Evolutionary conservation across 129 eudicot genomes (phyloP).

Genomic region (Helianthus tuberosus): DNA sequence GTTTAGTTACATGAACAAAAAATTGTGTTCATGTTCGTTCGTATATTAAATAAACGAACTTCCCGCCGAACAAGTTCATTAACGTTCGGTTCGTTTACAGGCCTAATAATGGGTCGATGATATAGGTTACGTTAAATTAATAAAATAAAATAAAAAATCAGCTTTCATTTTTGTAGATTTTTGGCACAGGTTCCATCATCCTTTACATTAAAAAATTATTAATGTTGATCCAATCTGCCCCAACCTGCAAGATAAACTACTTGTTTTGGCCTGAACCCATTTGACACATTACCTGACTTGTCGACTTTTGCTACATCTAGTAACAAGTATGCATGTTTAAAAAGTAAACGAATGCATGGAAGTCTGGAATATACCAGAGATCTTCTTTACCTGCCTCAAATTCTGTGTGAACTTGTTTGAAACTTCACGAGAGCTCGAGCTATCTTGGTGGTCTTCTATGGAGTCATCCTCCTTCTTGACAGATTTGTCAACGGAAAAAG

Average conservation of each 20-base stretch:
- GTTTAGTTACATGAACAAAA: too few species aligned
- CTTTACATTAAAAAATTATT: not conserved
- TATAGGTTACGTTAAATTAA: not conserved
- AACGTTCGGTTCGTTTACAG: too few species aligned
- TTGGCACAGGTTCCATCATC: not conserved
- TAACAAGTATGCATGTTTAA: constrained; percentile 16
- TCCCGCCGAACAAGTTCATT: too few species aligned
- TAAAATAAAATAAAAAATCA: not conserved
- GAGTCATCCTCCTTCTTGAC: constrained; percentile 68
- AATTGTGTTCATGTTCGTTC: too few species aligned
- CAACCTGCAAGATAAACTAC: not conserved
- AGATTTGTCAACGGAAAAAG: constrained; percentile 62
- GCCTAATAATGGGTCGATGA: not conserved
- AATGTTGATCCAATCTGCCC: not conserved
- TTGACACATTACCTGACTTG: constrained; percentile 3
- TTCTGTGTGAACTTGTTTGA: constrained; percentile 62
- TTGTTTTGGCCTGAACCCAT: not conserved
- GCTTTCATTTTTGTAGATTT: not conserved
- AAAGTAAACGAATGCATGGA: constrained; percentile 15
- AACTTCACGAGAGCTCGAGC: constrained; percentile 74
- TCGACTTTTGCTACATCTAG: not conserved
- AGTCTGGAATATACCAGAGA: not conserved
- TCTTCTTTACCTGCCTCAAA: constrained; percentile 61
- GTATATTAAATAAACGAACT: too few species aligned
- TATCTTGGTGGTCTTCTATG: constrained; percentile 65